Evolutionary conservation across 2,329 filamentous ascomycete species (phyloP), one percentile per base, ranked within the genome.

Genomic region (Daldinia eschscholtzii): DNA sequence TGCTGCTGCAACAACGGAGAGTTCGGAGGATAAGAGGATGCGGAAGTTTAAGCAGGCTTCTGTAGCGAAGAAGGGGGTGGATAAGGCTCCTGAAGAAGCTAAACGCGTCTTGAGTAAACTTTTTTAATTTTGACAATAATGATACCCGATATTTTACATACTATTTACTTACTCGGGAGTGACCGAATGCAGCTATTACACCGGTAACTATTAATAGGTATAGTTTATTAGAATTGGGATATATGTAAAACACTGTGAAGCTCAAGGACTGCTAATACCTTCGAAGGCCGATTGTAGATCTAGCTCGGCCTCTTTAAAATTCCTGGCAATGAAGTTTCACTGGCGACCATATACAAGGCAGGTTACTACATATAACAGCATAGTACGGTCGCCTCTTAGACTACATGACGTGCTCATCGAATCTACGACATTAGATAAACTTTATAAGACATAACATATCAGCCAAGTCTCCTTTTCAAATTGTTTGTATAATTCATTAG

Each of bases 41-140:
- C 72, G 71, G 30, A 75, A 73, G 35, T 79, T 79, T 61, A 76
- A 76, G 53, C 77, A 79, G 59, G 70, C 76, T 48, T 64, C 75
- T 2, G 73, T 72, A 23, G 75, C 73, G 39, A 79, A 62, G 67
- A 78, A 76, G 59, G 72, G 28, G 10, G 67, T 66, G 2, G 74
- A 77, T 10, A 75, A 76, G 57, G 58, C 75, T 12, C 74, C 76
- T 13, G 75, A 76, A 42, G 75, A 77, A 37, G 74, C 77, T 3
- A 71, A 75, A 68, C 70, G 76, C 61, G 75, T 79, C 13, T 71
- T 78, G 4, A 77, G 76, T 65, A 65, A 76, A 65, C 67, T 79
- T 35, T 78, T 79, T 70, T 79, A 61, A 74, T 64, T 10, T 30
- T 37, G 26, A 53, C 44, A 67, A 65, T 44, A 74, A 76, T 76